These are phyloP conservation scores for Lignosus rhinocerotis DNA, from an alignment of 1,284 basidiomycete genomes.

Conservation along the genomic window DNA sequence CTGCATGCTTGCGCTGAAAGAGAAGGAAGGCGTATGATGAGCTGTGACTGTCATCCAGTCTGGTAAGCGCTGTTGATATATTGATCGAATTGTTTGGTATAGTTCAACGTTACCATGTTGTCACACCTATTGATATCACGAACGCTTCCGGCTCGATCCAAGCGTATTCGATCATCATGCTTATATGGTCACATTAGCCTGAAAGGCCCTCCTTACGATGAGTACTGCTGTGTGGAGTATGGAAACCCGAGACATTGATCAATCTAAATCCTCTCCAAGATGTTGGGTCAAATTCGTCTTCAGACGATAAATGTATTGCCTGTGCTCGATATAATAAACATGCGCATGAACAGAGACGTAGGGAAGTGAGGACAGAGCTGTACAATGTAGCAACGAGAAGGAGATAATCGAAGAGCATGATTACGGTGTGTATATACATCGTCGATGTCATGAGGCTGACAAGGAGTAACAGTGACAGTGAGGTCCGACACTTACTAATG, in stretches of 20 bases:
- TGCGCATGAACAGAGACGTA: conserved; percentile 11
- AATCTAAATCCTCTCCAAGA: too few relatives aligned
- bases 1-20: conserved; percentile 2
- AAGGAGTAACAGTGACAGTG: conserved; percentile 10
- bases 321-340: conserved; percentile 13
- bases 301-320: conserved; percentile 2
- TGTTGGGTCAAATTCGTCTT: too few relatives aligned
- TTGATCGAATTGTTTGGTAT: background rate
- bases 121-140: background rate
- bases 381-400: conserved; percentile 23
- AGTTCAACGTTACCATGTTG: background rate
- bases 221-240: too few relatives aligned
- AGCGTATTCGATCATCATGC: too few relatives aligned
- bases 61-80: background rate
- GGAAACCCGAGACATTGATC: too few relatives aligned
- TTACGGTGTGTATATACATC: conserved; percentile 24
- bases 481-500: conserved; percentile 22
- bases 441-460: conserved; percentile 12
- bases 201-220: too few relatives aligned
- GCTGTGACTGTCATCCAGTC: background rate
- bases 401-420: conserved; percentile 9
- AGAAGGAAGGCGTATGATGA: background rate
- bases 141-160: background rate
- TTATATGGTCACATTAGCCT: too few relatives aligned
- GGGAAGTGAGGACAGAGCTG: conserved; percentile 7